These are phyloP conservation scores for Chytriomyces sp. DNA, from an alignment of 192 early-diverging fungal species.

Conservation along the genomic window DNA sequence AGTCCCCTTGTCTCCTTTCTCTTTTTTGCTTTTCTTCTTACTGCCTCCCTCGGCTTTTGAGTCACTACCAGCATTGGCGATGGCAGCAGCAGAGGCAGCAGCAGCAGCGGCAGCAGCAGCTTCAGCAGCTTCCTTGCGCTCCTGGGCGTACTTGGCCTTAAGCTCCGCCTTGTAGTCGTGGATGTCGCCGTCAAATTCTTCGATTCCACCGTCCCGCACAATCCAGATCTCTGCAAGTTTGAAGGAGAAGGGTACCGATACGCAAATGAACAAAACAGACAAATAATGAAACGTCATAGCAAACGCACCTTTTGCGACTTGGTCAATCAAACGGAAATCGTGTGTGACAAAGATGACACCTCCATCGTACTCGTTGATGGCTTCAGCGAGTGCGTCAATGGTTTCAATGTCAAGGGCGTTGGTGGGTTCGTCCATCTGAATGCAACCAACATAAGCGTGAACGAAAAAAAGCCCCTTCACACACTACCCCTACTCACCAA, in stretches of 20 bases:
- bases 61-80: background rate
- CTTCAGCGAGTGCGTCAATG: conserved; percentile 93
- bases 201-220: conserved; percentile 41
- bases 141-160: conserved; percentile 41
- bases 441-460: background rate
- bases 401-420: conserved; percentile 87
- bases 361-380: conserved; percentile 92
- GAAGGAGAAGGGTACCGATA: too few relatives aligned
- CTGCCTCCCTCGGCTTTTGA: background rate
- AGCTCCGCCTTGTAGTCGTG: conserved; percentile 44
- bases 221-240: conserved; percentile 57
- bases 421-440: conserved; percentile 84
- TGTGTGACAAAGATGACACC: conserved; percentile 97
- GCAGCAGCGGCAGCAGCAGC: conserved; percentile 12
- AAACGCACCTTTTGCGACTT: conserved; percentile 71
- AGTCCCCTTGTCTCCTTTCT: background rate
- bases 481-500: conserved; percentile 57
- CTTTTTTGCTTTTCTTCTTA: background rate
- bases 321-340: conserved; percentile 96
- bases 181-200: conserved; percentile 49
- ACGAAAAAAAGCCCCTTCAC: background rate
- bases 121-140: conserved; percentile 36
- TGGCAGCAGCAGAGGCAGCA: background rate
- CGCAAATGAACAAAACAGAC: too few relatives aligned
- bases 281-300: background rate